These are phyloP conservation scores for Nepenthes mirabilis DNA, from an alignment of 148 eudicot genomes.

Conservation along the genomic window DNA sequence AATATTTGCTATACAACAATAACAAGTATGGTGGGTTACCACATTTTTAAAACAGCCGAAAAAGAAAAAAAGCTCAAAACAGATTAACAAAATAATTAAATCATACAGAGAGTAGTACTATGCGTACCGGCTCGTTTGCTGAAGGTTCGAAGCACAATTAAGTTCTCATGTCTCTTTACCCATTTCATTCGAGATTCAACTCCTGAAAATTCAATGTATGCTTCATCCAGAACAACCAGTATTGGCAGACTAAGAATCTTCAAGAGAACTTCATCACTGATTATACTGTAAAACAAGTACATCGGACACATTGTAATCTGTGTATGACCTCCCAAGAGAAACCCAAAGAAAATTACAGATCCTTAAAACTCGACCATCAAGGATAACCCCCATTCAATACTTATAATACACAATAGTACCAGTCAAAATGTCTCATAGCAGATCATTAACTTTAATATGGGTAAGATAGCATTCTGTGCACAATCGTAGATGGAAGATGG, in stretches of 20 bases:
- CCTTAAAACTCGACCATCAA: too few relatives aligned
- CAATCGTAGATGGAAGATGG: too few relatives aligned
- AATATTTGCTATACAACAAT: neutral
- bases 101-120: neutral
- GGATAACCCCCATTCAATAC: too few relatives aligned
- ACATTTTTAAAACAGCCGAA: neutral
- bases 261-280: conserved; percentile 57
- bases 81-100: neutral
- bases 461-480: too few relatives aligned
- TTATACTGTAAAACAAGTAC: conserved; percentile 40
- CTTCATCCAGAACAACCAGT: conserved; percentile 90
- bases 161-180: conserved; percentile 90
- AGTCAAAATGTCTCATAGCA: too few relatives aligned
- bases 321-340: neutral
- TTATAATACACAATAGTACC: too few relatives aligned
- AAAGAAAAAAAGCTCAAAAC: neutral
- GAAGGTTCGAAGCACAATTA: conserved; percentile 89
- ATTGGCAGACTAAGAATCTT: conserved; percentile 70
- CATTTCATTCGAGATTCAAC: conserved; percentile 76
- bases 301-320: neutral
- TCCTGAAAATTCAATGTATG: conserved; percentile 87
- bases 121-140: conserved; percentile 90
- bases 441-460: too few relatives aligned
- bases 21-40: neutral
- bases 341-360: too few relatives aligned